Conservation (phyloP, 2,329 filamentous ascomycete species). For the Curvularia spicifera region DNA sequence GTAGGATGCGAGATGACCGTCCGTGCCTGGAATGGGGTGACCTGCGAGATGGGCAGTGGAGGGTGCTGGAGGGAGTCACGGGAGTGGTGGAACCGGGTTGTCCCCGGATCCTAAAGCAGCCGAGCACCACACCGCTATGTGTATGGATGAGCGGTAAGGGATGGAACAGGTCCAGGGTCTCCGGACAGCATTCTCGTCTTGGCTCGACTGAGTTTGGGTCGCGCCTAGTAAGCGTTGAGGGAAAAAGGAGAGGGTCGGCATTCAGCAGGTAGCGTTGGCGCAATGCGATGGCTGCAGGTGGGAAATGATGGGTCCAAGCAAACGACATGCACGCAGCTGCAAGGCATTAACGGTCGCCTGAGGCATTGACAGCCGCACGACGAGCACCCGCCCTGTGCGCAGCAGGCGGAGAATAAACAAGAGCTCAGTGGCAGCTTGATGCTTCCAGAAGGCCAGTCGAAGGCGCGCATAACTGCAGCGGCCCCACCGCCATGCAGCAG, state of each 20-base stretch:
- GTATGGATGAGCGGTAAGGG: neutral
- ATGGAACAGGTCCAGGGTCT: conserved; percentile 4
- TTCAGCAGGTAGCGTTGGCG: neutral
- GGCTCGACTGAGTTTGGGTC: neutral
- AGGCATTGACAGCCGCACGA: neutral
- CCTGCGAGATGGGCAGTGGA: neutral
- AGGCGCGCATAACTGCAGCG: conserved; percentile 9
- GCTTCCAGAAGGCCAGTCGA: conserved; percentile 34
- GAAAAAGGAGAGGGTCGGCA: neutral
- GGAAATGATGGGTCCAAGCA: neutral
- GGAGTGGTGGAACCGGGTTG: neutral
- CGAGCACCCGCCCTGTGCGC: conserved; percentile 6
- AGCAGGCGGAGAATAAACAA: conserved; percentile 21
- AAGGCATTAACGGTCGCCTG: neutral
- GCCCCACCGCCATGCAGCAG: neutral
- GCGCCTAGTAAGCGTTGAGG: neutral
- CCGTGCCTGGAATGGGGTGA: neutral
- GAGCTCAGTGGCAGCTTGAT: neutral
- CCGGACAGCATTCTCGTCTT: neutral
- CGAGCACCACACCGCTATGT: conserved; percentile 3
- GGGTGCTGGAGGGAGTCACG: neutral
- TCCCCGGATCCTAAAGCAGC: neutral
- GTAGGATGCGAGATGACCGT: neutral
- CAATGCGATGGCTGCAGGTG: neutral
- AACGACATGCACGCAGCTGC: no score